phyloP scores from a whole-genome alignment of 2,329 filamentous ascomycete genomes.

The Penicillium sclerotiorum region DNA sequence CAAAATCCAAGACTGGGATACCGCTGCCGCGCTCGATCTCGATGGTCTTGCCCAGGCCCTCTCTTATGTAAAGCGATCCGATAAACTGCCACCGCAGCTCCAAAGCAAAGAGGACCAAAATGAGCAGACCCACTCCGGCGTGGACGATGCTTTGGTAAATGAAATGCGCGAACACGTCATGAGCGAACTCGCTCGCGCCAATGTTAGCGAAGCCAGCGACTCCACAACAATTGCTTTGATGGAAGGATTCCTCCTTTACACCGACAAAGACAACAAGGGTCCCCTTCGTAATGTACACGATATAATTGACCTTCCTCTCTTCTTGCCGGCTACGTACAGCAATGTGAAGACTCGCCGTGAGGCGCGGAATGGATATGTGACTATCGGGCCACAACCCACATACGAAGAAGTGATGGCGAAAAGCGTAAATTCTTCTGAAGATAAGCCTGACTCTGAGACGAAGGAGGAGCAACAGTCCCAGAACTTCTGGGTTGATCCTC shows the following conservation, averaged over 20 bases:
- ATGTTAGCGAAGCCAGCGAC: not conserved
- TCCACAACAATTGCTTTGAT: conserved; percentile 66
- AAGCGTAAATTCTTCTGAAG: too few relatives aligned
- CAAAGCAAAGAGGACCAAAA: conserved; percentile 63
- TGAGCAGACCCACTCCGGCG: conserved; percentile 49
- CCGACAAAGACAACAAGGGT: conserved; percentile 34
- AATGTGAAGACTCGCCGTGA: conserved; percentile 45
- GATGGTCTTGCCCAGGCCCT: conserved; percentile 68
- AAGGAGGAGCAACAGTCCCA: conserved; percentile 51
- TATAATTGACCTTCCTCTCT: conserved; percentile 71
- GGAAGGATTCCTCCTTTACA: conserved; percentile 87
- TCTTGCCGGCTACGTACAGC: conserved; percentile 70
- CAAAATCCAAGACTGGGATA: conserved; percentile 87
- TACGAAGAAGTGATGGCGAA: conserved; percentile 1
- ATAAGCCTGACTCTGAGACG: conserved; percentile 31
- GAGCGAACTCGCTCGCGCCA: conserved; percentile 12
- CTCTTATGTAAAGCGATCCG: conserved; percentile 67
- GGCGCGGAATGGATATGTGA: conserved; percentile 50
- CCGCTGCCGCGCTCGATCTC: conserved; percentile 75
- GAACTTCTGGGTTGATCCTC: conserved; percentile 94
- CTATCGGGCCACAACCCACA: conserved; percentile 41
- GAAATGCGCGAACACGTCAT: conserved; percentile 29
- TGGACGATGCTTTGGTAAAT: conserved; percentile 29
- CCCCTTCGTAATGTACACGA: conserved; percentile 33
- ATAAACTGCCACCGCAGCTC: conserved; percentile 53